Evolutionary conservation across 257 asterid species (phyloP), one percentile per base, ranked within the genome.

Genomic region (Gardenia jasminoides): DNA sequence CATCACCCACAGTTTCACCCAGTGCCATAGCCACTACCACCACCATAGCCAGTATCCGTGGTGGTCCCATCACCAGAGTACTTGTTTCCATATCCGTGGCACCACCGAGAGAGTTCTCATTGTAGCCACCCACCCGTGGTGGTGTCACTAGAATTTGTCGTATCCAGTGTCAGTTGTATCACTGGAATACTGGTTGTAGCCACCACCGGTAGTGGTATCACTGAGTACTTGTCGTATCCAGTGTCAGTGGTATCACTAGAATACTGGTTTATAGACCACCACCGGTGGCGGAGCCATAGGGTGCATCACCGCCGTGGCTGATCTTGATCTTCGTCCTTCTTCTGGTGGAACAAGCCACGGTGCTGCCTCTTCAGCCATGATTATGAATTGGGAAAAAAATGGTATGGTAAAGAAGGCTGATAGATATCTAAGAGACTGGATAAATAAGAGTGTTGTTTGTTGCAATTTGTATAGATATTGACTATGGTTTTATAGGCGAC

Each of bases 1-100:
- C 69, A 74, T 82, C 59, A 82, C 77, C 85, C 59, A 80, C 91
- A 47, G 22, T 48, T 10, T 30, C 44, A 31, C n/a, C 85, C 36
- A 26, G 19, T 3, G 19, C 20, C 10, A 19, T 69, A 69, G 28
- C 33, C 56, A 24, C 74, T 17, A 4, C 7, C 72, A 24, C 74
- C 58, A 24, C 74, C 74, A 44, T 70, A 70, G 36, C 58, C 58
- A 11, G 48, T 13, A 4, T 0, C 58, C 22, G 6, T n/a, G 36
- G 56, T 70, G 36, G 74, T 54, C 15, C 15, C 20, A 22, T 31
- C 74, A 8, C 65, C 28, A 7, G 67, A 61, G 66, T 59, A 24
- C 66, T 59, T 59, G 13, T 59, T 59, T 36, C 41, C 41, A 30
- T 59, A 59, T 59, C 66, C 66, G 4, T 24, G 24, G 7, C 66